Conservation (phyloP, 352 stramenopile genomes). For the Bremia lactucae region DNA sequence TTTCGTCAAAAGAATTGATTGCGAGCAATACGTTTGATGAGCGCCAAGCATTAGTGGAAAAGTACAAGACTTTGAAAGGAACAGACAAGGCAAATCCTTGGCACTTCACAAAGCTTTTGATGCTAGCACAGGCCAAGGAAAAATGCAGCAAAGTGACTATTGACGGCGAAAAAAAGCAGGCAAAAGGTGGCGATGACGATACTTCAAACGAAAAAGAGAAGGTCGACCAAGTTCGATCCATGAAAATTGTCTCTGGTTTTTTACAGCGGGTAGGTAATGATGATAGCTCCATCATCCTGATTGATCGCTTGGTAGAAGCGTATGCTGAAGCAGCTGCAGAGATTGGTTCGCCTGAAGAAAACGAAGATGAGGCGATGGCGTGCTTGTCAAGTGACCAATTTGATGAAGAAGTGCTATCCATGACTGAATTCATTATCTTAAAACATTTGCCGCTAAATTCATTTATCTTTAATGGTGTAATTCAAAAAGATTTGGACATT, state of each 20-base stretch:
- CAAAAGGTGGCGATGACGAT: slow-evolving; percentile 5
- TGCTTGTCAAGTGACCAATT: slow-evolving; percentile 35
- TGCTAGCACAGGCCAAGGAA: slow-evolving; percentile 55
- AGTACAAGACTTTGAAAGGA: slow-evolving; percentile 28
- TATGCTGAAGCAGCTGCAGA: slow-evolving; percentile 43
- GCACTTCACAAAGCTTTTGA: slow-evolving; percentile 75
- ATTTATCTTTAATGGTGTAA: slow-evolving; percentile 80
- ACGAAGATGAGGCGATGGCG: slow-evolving; percentile 33
- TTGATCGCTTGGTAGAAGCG: slow-evolving; percentile 50
- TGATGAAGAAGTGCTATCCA: slow-evolving; percentile 50
- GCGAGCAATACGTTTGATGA: slow-evolving; percentile 30
- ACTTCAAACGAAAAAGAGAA: slow-evolving; percentile 5
- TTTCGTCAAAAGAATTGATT: slow-evolving; percentile 65
- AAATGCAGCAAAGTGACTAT: slow-evolving; percentile 6
- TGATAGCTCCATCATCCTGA: slow-evolving; percentile 22
- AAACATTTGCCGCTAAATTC: slow-evolving; percentile 74
- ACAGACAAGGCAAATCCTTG: slow-evolving; percentile 45
- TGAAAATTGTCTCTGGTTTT: slow-evolving; percentile 36
- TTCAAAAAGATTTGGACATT: slow-evolving; percentile 55
- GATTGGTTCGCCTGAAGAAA: slow-evolving; percentile 24
- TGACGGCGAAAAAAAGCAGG: slow-evolving; percentile 7
- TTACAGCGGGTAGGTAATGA: slow-evolving; percentile 44
- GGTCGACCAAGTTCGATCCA: slow-evolving; percentile 11
- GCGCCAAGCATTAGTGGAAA: slow-evolving; percentile 25
- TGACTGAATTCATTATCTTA: slow-evolving; percentile 65